Percentiles rank a stretch among this genome's conserved stretches.
phyloP scores from a whole-genome alignment of 1,139 yeast genomes.

The Pichia sp. region DNA sequence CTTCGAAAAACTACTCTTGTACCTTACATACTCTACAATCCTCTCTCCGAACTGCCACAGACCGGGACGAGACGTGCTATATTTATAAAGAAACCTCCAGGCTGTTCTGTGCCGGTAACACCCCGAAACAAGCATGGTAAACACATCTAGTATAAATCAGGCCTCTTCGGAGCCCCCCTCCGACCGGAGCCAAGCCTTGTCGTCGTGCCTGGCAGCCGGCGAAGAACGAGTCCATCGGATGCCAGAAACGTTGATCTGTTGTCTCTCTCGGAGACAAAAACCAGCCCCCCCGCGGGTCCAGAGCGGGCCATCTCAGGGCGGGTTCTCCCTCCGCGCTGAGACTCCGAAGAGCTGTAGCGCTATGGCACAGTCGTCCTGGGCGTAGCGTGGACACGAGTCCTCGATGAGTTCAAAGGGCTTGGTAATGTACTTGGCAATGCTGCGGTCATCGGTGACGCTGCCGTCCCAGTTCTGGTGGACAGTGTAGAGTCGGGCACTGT shows the following conservation, averaged over 20 bases:
- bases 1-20: not conserved
- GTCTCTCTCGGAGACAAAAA: not conserved
- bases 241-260: not conserved
- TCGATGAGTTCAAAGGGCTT: constrained; percentile 65
- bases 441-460: constrained; percentile 23
- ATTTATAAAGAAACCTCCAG: not conserved
- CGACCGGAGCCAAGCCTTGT: too few species aligned
- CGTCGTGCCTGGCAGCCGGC: not conserved
- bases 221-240: not conserved
- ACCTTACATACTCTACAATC: not conserved
- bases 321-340: constrained; percentile 65
- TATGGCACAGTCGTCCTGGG: constrained; percentile 61
- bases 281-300: not conserved
- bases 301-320: constrained; percentile 32
- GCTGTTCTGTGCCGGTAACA: not conserved
- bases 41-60: not conserved
- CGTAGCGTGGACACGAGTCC: constrained; percentile 52
- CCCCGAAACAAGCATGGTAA: not conserved
- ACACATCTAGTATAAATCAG: not conserved
- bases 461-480: constrained; percentile 19
- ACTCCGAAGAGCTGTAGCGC: constrained; percentile 75
- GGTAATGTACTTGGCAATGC: constrained; percentile 36
- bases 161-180: too few species aligned
- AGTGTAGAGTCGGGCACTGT: constrained; percentile 19
- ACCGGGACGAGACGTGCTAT: not conserved